Percentiles rank a stretch among this genome's conserved stretches.
phyloP scores from a whole-genome alignment of 2,329 filamentous ascomycete genomes.

The Fusarium drepaniforme region DNA sequence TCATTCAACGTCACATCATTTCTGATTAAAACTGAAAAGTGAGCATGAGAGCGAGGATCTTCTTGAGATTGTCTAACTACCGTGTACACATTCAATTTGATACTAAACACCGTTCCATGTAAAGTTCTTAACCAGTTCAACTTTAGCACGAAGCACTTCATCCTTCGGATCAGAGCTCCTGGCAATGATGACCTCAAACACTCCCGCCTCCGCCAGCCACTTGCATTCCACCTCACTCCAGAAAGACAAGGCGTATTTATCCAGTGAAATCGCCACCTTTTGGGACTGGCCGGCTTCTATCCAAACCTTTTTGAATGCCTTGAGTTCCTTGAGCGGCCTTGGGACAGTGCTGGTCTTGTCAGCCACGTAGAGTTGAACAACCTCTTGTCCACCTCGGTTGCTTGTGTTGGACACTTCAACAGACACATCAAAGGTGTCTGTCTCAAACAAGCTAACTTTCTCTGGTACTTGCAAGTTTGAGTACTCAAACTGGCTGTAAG shows the following conservation, averaged over 20 bases:
- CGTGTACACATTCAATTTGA: neutral
- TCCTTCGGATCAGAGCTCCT: neutral
- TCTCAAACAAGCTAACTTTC: neutral
- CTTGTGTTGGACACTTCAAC: slow-evolving; percentile 11
- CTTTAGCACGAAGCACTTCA: neutral
- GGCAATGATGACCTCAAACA: neutral
- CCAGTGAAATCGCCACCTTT: neutral
- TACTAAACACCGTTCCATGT: neutral
- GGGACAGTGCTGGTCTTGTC: neutral
- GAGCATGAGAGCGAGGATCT: neutral
- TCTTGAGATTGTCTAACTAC: neutral
- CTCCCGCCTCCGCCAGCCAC: neutral
- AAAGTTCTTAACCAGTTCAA: neutral
- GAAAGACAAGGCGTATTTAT: neutral
- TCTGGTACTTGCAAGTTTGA: neutral
- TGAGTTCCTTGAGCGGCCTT: slow-evolving; percentile 19
- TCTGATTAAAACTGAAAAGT: no score
- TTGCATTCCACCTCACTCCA: neutral
- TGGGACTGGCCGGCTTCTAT: neutral
- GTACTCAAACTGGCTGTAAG: slow-evolving; percentile 66
- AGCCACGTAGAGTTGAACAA: slow-evolving; percentile 19
- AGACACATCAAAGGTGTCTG: neutral
- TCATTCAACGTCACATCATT: no score
- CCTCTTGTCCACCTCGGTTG: slow-evolving; percentile 1
- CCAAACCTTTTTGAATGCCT: slow-evolving; percentile 19